These are phyloP conservation scores for Cokeromyces recurvatus DNA, from an alignment of 371 early-diverging fungal species.

Conservation along the genomic window DNA sequence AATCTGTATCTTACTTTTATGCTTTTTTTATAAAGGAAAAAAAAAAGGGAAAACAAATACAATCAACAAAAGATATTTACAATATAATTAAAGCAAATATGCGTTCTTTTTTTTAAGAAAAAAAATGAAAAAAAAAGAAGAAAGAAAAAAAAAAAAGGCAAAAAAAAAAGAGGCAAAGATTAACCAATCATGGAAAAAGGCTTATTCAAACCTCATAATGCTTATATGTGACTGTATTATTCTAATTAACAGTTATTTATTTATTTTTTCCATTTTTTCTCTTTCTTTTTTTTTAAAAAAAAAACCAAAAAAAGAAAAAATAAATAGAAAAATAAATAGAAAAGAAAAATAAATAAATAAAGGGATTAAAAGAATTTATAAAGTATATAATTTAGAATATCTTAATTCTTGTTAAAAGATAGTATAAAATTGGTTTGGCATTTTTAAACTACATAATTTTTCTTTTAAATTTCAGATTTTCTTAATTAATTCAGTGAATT, in stretches of 20 bases:
- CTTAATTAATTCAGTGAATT: too few relatives aligned
- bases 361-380: too few relatives aligned
- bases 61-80: too few relatives aligned
- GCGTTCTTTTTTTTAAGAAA: too few relatives aligned
- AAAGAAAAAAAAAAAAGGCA: conserved; percentile 11
- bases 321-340: neutral
- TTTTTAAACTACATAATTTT: too few relatives aligned
- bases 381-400: too few relatives aligned
- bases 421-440: too few relatives aligned
- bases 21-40: conserved; percentile 1
- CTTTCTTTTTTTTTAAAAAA: neutral
- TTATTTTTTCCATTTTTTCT: neutral
- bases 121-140: conserved; percentile 8
- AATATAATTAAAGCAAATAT: too few relatives aligned
- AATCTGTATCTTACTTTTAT: neutral
- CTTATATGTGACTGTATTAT: too few relatives aligned
- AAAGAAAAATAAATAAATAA: neutral
- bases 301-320: neutral
- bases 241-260: neutral
- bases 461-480: too few relatives aligned
- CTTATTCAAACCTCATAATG: too few relatives aligned
- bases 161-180: conserved; percentile 7
- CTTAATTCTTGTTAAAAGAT: too few relatives aligned
- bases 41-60: neutral
- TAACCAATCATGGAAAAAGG: conserved; percentile 27